Evolutionary conservation across 2,329 filamentous ascomycete species (phyloP), one percentile per base, ranked within the genome.

Genomic region (Gremmenia infestans): DNA sequence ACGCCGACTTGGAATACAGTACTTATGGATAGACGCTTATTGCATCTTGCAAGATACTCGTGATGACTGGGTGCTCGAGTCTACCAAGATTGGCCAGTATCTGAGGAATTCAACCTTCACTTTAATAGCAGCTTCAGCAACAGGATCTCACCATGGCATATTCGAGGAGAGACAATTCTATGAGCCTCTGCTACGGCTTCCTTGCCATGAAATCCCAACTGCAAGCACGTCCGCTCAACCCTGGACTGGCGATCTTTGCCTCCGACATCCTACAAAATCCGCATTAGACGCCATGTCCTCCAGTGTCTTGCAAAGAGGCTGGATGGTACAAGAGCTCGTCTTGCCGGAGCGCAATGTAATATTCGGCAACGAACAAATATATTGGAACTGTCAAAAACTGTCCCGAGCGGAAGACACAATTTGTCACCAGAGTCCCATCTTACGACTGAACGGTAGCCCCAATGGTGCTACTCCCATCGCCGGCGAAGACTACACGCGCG

Each of bases 1-100:
- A 17, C 42, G 54, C 2, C 17, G 49, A 9, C 60, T 63, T 17
- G 56, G 42, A 14, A 22, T 61, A 2, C 52, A 53, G 12, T 61
- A 63, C 35, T 8, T 61, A 28, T 60, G 59, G 59, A 61, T 61
- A 23, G 60, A 62, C 23, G 56, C 50, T n/a, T 40, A 61, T 12
- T 62, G 58, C 19, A 61, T 62, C 36, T 48, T 61, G 37, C 59
- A 63, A 15, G 50, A 52, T n/a, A 19, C 47, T 14, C n/a, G 36
- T 5, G 40, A 45, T 5, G 60, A 63, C 39, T 63, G 56, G 51
- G 35, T 45, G 11, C 5, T 12, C 22, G 42, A 45, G 19, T 11
- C 42, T 23, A 19, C 19, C 42, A 45, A 45, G 5, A 45, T 45
- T 11, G 42, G 42, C 11, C 11, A 45, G 8, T 45, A 45, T 45